Conservation (phyloP, 202 grass and related monocot genomes). For the Musa balbisiana region DNA sequence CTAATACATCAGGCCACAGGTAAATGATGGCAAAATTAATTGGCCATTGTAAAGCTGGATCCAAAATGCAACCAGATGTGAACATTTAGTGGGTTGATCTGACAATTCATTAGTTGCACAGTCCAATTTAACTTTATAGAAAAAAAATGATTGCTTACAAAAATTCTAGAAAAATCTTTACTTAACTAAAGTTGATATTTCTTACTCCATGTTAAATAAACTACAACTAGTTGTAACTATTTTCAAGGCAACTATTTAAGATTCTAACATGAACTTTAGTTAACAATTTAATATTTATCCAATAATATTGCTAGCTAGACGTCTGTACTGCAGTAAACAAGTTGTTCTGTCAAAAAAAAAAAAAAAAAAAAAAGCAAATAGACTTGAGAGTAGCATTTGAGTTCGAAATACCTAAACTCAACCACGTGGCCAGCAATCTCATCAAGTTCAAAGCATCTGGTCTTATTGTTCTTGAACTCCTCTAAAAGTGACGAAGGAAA, state of each 20-base stretch:
- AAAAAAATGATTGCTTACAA: neutral
- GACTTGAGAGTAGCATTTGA: neutral
- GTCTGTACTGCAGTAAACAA: neutral
- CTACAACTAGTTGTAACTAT: neutral
- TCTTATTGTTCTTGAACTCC: slow-evolving; percentile 89
- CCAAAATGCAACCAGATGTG: no score
- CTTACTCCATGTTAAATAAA: neutral
- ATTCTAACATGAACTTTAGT: neutral
- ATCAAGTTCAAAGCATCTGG: slow-evolving; percentile 90
- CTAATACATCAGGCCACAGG: neutral
- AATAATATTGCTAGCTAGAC: no score
- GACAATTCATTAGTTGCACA: no score
- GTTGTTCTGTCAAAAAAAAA: neutral
- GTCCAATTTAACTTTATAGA: neutral
- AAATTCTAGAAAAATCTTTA: neutral
- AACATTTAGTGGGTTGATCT: no score
- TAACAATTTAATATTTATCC: neutral
- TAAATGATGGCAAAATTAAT: neutral
- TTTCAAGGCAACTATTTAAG: neutral
- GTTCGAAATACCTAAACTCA: slow-evolving; percentile 65
- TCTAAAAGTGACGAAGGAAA: slow-evolving; percentile 82
- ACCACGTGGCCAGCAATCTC: slow-evolving; percentile 87
- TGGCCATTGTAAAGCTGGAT: no score
- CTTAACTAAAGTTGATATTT: neutral
- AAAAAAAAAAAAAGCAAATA: neutral